A percentile compares a stretch with the other conserved stretches of the same genome.
Evolutionary conservation across 129 eudicot species (phyloP).

Genomic region (Tanacetum coccineum): DNA sequence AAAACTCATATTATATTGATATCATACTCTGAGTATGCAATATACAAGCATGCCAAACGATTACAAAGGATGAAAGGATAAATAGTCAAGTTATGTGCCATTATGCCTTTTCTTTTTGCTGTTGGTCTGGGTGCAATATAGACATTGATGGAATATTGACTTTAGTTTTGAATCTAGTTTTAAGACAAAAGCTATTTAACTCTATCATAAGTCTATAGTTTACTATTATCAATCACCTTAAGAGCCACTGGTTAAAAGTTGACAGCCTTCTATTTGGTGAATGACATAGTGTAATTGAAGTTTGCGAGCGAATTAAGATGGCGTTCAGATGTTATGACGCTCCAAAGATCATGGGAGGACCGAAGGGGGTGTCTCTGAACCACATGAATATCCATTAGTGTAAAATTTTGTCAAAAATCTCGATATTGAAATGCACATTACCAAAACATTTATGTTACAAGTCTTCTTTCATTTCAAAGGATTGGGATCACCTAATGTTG

Average conservation of each 20-base stretch:
- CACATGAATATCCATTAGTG: too few species aligned
- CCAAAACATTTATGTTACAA: too few species aligned
- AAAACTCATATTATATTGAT: background rate
- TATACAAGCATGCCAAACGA: background rate
- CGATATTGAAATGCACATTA: too few species aligned
- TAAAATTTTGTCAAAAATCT: too few species aligned
- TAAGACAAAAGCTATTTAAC: background rate
- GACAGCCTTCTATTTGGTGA: background rate
- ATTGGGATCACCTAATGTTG: too few species aligned
- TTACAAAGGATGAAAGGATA: background rate
- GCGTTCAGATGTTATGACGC: too few species aligned
- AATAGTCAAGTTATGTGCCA: slow-evolving; percentile 12
- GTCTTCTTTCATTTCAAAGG: too few species aligned
- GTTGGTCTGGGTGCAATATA: background rate
- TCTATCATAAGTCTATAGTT: background rate
- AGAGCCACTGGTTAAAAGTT: background rate
- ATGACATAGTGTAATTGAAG: too few species aligned
- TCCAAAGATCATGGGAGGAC: too few species aligned
- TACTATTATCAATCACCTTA: background rate
- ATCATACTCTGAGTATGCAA: background rate
- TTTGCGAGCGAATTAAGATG: too few species aligned
- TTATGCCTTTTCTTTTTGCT: slow-evolving; percentile 16
- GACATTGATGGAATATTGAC: background rate
- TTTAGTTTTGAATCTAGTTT: background rate
- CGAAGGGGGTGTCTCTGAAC: too few species aligned